Evolutionary conservation across 2,329 filamentous ascomycete genomes (phyloP).

Genomic region (Aspergillus sp.): DNA sequence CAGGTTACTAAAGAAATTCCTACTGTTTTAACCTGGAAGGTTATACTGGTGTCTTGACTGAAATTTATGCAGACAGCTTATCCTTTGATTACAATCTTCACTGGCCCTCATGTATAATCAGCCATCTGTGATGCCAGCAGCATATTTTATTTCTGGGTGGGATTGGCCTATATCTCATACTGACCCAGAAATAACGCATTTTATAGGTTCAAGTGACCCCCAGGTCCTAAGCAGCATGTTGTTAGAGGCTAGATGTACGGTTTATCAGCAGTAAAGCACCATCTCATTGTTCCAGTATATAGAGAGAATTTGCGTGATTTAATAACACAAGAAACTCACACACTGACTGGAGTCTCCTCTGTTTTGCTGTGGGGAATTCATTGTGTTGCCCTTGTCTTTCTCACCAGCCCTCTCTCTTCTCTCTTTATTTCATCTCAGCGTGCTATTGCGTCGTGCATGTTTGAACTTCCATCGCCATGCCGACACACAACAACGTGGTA

Average conservation of each 20-base stretch:
- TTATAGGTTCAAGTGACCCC: not conserved
- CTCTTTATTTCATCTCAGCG: not conserved
- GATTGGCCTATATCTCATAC: not conserved
- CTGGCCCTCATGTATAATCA: not conserved
- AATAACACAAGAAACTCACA: not conserved
- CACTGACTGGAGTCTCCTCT: not conserved
- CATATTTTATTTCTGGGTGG: not conserved
- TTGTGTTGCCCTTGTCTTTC: not conserved
- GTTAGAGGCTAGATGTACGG: not conserved
- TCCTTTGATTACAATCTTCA: no score
- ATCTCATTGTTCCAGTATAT: not conserved
- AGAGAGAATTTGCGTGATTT: not conserved
- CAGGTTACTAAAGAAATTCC: no score
- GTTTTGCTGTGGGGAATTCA: not conserved
- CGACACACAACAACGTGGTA: not conserved
- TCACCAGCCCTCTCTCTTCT: not conserved
- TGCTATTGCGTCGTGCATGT: not conserved
- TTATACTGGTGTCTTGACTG: no score
- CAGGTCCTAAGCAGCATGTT: not conserved
- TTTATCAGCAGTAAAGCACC: not conserved
- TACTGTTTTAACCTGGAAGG: no score
- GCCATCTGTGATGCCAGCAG: not conserved
- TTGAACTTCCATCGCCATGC: not conserved
- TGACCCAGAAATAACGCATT: not conserved
- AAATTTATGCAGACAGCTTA: no score